phyloP scores from a whole-genome alignment of 176 grass and related monocot genomes.

The Triticum turgidum region DNA sequence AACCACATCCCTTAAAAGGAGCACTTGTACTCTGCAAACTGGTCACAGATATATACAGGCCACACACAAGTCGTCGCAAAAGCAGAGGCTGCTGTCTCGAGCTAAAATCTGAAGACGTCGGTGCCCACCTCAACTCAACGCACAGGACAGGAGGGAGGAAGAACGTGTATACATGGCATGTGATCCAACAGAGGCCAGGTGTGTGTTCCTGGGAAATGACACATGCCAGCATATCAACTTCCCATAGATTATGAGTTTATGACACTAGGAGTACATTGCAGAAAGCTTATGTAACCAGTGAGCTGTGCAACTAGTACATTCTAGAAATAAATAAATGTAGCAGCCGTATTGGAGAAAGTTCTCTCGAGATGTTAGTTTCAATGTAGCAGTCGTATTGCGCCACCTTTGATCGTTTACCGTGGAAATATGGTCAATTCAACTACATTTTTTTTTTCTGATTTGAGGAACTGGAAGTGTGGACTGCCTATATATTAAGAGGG shows the following conservation, averaged over 20 bases:
- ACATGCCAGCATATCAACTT: not conserved
- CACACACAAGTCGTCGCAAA: slow-evolving; percentile 10
- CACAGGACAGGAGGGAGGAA: not conserved
- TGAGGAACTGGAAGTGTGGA: no score
- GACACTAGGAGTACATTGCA: not conserved
- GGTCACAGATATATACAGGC: not conserved
- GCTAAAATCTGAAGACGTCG: not conserved
- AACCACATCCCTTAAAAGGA: not conserved
- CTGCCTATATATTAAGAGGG: no score
- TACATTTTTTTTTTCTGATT: no score
- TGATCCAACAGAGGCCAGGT: not conserved
- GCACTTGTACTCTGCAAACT: not conserved
- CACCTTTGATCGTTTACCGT: no score
- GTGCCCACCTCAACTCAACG: not conserved
- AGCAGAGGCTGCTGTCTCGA: not conserved
- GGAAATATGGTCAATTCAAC: no score
- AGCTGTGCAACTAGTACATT: no score
- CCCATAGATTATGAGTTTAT: not conserved
- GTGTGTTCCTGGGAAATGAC: slow-evolving; percentile 13
- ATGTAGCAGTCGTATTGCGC: no score
- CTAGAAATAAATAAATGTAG: not conserved
- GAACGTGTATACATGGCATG: not conserved
- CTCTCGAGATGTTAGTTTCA: no score
- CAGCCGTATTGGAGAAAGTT: not conserved
- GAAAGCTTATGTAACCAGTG: no score